A percentile compares a stretch with the other conserved stretches of the same genome.
These are phyloP conservation scores for Paulownia fortunei DNA, from an alignment of 257 asterid genomes.

Conservation along the genomic window DNA sequence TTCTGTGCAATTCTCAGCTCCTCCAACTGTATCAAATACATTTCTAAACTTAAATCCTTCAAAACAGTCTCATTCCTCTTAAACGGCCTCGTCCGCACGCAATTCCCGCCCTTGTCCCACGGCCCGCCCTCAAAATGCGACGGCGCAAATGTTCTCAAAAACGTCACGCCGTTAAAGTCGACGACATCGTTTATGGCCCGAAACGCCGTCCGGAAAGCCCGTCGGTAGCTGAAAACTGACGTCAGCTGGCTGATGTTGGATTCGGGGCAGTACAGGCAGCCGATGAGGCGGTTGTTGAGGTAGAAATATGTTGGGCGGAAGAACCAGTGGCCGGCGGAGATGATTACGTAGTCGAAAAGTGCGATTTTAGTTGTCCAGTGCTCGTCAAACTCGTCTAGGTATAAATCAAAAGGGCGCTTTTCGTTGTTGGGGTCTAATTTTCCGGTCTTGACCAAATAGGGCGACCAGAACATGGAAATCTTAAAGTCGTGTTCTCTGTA, in stretches of 20 bases:
- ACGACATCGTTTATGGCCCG: conserved; percentile 47
- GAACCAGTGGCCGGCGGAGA: conserved; percentile 85
- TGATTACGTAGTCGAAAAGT: conserved; percentile 55
- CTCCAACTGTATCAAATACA: conserved; percentile 61
- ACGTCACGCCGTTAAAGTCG: conserved; percentile 49
- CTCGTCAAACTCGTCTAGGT: conserved; percentile 63
- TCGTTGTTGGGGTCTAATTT: conserved; percentile 39
- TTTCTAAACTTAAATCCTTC: conserved; percentile 50
- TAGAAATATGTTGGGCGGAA: conserved; percentile 69
- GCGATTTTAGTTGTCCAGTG: conserved; percentile 51
- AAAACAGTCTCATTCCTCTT: conserved; percentile 44
- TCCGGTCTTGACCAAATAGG: conserved; percentile 54
- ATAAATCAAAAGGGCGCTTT: conserved; percentile 51
- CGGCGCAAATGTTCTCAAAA: conserved; percentile 64
- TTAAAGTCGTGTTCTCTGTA: conserved; percentile 63
- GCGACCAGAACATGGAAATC: conserved; percentile 69
- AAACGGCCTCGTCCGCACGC: conserved; percentile 60
- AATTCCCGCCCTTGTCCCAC: conserved; percentile 79
- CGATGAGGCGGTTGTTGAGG: conserved; percentile 42
- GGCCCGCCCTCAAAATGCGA: conserved; percentile 78
- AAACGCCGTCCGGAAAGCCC: conserved; percentile 70
- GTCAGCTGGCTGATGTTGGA: conserved; percentile 44
- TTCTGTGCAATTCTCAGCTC: conserved; percentile 62
- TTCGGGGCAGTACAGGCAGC: conserved; percentile 68
- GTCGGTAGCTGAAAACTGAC: conserved; percentile 55